phyloP scores from a whole-genome alignment of 495 filamentous ascomycete genomes.

The Lindgomyces ingoldianus region DNA sequence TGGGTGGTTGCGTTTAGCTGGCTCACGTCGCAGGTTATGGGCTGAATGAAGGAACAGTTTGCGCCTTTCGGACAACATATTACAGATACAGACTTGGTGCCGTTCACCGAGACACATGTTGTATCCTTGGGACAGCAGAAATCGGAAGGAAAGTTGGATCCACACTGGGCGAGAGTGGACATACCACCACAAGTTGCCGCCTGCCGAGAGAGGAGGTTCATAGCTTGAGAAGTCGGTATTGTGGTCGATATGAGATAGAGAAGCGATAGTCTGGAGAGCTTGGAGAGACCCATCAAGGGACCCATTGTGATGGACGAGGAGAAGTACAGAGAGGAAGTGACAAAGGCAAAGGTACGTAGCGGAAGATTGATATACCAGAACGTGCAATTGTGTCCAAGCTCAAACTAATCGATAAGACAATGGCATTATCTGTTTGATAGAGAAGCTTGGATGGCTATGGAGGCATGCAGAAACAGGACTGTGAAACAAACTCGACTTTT shows the following conservation, averaged over 20 bases:
- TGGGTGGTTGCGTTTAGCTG: constrained; percentile 63
- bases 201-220: constrained; percentile 44
- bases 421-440: constrained; percentile 1
- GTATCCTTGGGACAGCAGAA: constrained; percentile 72
- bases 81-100: constrained; percentile 57
- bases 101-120: constrained; percentile 68
- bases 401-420: background rate
- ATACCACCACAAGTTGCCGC: constrained; percentile 50
- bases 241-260: constrained; percentile 40
- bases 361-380: constrained; percentile 1
- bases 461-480: background rate
- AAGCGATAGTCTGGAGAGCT: constrained; percentile 38
- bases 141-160: constrained; percentile 58
- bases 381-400: background rate
- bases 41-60: constrained; percentile 64
- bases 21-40: constrained; percentile 70
- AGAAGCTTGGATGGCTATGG: background rate
- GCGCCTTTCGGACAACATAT: constrained; percentile 73
- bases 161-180: constrained; percentile 53
- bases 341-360: background rate
- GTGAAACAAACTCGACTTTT: constrained; percentile 14
- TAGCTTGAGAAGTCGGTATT: constrained; percentile 41
- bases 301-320: constrained; percentile 14
- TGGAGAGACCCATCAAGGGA: constrained; percentile 20
- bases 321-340: background rate